These are phyloP conservation scores for Lactarius hatsudake DNA, from an alignment of 768 basidiomycete species.

Conservation along the genomic window DNA sequence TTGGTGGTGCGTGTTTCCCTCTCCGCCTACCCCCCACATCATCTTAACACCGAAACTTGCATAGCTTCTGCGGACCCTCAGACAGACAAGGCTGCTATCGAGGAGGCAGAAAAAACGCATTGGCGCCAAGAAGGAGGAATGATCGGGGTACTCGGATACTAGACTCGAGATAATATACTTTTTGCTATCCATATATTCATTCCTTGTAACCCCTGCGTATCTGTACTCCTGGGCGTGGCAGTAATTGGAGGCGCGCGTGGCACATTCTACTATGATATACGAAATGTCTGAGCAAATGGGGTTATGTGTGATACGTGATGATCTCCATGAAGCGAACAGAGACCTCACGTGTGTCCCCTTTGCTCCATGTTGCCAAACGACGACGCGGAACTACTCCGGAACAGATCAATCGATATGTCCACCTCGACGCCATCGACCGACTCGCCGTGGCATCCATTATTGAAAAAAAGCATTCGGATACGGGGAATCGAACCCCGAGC, in stretches of 20 bases:
- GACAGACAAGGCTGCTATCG: conserved; percentile 82
- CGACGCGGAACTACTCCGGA: not conserved
- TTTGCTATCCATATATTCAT: conserved; percentile 14
- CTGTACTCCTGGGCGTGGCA: not conserved
- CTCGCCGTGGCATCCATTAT: no score
- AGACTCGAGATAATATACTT: conserved; percentile 17
- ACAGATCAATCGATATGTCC: not conserved
- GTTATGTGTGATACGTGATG: not conserved
- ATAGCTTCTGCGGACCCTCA: conserved; percentile 62
- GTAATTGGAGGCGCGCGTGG: not conserved
- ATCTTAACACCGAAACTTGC: conserved; percentile 5
- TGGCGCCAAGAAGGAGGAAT: conserved; percentile 69
- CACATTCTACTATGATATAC: not conserved
- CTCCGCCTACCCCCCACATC: not conserved
- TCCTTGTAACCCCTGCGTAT: conserved; percentile 4
- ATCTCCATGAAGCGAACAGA: not conserved
- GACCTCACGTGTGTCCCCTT: not conserved
- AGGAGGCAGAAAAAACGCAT: conserved; percentile 87
- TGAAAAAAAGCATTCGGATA: conserved; percentile 32
- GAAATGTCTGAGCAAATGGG: not conserved
- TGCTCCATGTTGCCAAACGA: not conserved
- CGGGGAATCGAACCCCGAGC: conserved; percentile 45
- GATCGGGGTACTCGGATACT: not conserved
- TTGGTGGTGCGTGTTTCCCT: conserved; percentile 53
- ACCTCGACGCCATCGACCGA: no score